phyloP scores from a whole-genome alignment of 441 rosid genomes.

The Capsella rubella region DNA sequence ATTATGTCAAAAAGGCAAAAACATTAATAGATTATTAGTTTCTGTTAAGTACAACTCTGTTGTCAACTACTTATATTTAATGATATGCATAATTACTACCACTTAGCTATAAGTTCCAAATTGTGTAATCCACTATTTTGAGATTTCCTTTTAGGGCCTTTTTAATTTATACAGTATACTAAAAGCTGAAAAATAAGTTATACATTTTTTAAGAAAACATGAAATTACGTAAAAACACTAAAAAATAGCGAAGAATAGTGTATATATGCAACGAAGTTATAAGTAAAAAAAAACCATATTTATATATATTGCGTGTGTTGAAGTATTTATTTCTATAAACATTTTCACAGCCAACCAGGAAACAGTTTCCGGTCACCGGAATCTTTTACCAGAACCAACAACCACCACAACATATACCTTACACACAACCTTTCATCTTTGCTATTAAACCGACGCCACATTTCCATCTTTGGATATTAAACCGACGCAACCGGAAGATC shows the following conservation, averaged over 20 bases:
- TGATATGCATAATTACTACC: background rate
- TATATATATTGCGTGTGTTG: background rate
- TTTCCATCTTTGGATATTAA: constrained; percentile 23
- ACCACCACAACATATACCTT: constrained; percentile 10
- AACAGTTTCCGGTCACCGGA: constrained; percentile 15
- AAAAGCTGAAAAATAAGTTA: too few species aligned
- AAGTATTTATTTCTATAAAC: constrained; percentile 28
- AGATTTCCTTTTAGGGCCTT: too few species aligned
- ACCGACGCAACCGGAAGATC: constrained; percentile 51
- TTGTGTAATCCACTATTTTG: too few species aligned
- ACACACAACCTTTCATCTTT: constrained; percentile 18
- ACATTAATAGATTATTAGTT: background rate
- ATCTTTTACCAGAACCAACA: constrained; percentile 19
- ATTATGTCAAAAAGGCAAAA: background rate
- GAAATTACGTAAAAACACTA: too few species aligned
- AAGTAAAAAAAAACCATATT: constrained; percentile 1
- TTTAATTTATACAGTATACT: too few species aligned
- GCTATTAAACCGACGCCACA: constrained; percentile 49
- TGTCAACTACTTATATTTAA: background rate
- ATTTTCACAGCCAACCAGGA: constrained; percentile 31
- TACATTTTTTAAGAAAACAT: too few species aligned
- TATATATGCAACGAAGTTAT: background rate
- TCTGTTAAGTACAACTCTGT: background rate
- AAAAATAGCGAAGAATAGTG: too few species aligned
- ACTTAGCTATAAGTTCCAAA: background rate